These are phyloP conservation scores for Phytophthora capsici DNA, from an alignment of 352 stramenopile species.

Conservation along the genomic window DNA sequence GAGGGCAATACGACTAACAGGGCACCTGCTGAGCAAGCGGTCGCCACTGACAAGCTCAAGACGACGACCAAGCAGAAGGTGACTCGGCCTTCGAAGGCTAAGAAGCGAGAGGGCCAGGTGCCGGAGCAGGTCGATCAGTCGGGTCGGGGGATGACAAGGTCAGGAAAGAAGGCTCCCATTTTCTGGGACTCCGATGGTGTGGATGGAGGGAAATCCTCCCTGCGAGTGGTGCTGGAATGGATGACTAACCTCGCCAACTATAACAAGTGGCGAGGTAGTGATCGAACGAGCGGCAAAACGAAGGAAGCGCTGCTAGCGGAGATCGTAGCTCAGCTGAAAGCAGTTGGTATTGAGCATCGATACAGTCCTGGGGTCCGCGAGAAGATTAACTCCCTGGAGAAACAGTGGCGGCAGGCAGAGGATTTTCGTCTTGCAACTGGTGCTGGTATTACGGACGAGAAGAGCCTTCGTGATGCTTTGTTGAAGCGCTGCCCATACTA, in stretches of 20 bases:
- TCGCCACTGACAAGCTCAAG: background rate
- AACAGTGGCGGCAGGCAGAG: background rate
- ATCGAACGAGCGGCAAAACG: no score
- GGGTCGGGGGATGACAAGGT: background rate
- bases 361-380: background rate
- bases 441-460: background rate
- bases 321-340: background rate
- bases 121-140: no score
- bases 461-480: background rate
- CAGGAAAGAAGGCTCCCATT: background rate
- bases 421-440: background rate
- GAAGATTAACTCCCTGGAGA: constrained; percentile 1
- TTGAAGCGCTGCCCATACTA: background rate
- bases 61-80: background rate
- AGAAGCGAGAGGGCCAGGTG: no score
- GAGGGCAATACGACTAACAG: no score
- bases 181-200: background rate
- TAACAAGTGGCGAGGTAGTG: no score
- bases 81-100: no score
- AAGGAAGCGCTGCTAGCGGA: background rate
- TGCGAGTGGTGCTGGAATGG: background rate
- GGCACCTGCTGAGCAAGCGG: no score
- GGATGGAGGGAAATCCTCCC: background rate
- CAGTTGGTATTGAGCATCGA: background rate
- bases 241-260: background rate